Evolutionary conservation across 2,329 filamentous ascomycete species (phyloP).

Genomic region (Clarireedia paspali): DNA sequence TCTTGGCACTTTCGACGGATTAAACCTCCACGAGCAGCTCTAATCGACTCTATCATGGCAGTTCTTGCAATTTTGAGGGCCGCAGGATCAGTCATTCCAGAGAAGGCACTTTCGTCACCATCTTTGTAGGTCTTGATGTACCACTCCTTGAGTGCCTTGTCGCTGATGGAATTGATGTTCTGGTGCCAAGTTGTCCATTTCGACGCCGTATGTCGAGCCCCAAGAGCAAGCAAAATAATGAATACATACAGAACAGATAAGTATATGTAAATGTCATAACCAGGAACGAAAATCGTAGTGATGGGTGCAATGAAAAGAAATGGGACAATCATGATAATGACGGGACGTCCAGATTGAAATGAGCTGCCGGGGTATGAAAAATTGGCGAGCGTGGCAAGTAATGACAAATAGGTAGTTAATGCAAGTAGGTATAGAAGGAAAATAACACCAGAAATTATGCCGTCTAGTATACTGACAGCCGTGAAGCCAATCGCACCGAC

Average conservation of each 20-base stretch:
- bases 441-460: slow-evolving; percentile 41
- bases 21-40: slow-evolving; percentile 4
- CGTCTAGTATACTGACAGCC: slow-evolving; percentile 37
- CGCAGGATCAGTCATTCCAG: slow-evolving; percentile 30
- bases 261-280: slow-evolving; percentile 48
- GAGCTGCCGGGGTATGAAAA: slow-evolving; percentile 43
- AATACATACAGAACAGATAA: slow-evolving; percentile 46
- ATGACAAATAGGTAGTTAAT: slow-evolving; percentile 49
- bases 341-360: slow-evolving; percentile 39
- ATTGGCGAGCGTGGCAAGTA: slow-evolving; percentile 42
- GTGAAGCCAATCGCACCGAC: slow-evolving; percentile 39
- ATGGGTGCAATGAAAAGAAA: slow-evolving; percentile 49
- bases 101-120: slow-evolving; percentile 1
- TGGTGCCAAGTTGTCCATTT: slow-evolving; percentile 53
- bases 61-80: slow-evolving; percentile 1
- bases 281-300: slow-evolving; percentile 43
- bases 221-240: slow-evolving; percentile 41
- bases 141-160: slow-evolving; percentile 39
- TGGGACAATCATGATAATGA: slow-evolving; percentile 48
- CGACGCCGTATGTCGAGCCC: slow-evolving; percentile 43
- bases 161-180: slow-evolving; percentile 42
- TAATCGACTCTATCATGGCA: slow-evolving; percentile 32
- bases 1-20: slow-evolving; percentile 9
- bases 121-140: slow-evolving; percentile 20
- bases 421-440: slow-evolving; percentile 52